Conservation (phyloP, 495 filamentous ascomycete species). For the Aspergillus ostianus region DNA sequence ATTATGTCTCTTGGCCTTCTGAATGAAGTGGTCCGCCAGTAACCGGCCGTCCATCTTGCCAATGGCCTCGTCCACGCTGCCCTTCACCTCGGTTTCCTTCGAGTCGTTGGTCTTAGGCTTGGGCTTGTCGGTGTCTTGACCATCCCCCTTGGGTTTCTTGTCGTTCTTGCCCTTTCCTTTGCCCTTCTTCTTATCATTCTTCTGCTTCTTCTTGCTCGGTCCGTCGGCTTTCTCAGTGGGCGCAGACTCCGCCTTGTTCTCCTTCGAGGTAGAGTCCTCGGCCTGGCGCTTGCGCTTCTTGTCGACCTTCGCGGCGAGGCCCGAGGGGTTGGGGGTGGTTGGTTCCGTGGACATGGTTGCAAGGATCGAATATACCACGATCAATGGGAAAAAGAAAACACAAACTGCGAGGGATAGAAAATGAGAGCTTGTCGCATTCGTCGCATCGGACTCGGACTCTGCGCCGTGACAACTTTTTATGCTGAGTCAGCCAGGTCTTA, state of each 20-base stretch:
- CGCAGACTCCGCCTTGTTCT: conserved; percentile 28
- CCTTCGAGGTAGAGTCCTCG: conserved; percentile 39
- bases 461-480: conserved; percentile 12
- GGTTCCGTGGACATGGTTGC: conserved; percentile 18
- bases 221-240: conserved; percentile 25
- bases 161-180: conserved; percentile 36
- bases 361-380: not conserved
- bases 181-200: conserved; percentile 45
- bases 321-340: conserved; percentile 14
- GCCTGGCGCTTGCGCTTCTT: conserved; percentile 54
- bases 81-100: conserved; percentile 54
- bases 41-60: conserved; percentile 76
- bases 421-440: not conserved
- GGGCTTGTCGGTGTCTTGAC: conserved; percentile 51
- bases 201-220: conserved; percentile 43
- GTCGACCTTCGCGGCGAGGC: conserved; percentile 39
- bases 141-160: conserved; percentile 38
- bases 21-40: conserved; percentile 82
- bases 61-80: conserved; percentile 78
- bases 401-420: not conserved
- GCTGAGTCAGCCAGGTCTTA: conserved; percentile 21
- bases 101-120: conserved; percentile 57
- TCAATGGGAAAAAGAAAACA: not conserved
- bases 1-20: conserved; percentile 73
- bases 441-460: conserved; percentile 2